Evolutionary conservation across 2,329 filamentous ascomycete genomes (phyloP), one percentile per base, ranked within the genome.

Genomic region (Nothopassalora personata): DNA sequence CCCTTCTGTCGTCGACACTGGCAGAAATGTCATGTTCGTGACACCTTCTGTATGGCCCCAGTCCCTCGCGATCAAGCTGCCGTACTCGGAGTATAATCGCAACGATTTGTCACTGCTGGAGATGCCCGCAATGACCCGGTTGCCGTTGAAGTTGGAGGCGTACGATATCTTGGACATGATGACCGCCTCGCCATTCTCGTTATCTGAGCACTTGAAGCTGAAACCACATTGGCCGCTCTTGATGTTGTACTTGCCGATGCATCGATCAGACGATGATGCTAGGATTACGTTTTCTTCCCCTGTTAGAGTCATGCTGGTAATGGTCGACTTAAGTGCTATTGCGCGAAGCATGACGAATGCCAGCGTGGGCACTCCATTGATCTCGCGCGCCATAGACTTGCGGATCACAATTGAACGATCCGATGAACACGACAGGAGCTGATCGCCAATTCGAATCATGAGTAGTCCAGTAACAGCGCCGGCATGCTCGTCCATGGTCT

Each of bases 31-130:
- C 18, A 95, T 85, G 60, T 92, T 92, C 54, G 90, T 96, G 64
- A 99, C 91, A 8, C 92, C 89, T 71, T 97, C 92, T 0, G 92
- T 96, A 67, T 99, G 94, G 1, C 94, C 94, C 84, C 91, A 97
- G 75, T 97, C 94, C 45, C 91, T 86, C 53, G 91, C 89, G 30
- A 97, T 76, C 58, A 99, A 87, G 1, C 79, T 77, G 8, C 93
- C 92, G 46, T 84, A 86, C 61, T 88, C 86, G 66, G 96, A 90
- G 68, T 99, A 99, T 15, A 99, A 78, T 36, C 94, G 83, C 57
- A 99, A 87, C 0, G 94, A 97, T 72, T 97, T 99, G 74, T 99
- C 94, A 0, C 90, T 96, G 67, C 92, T 92, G 8, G 93, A 97
- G 10, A 94, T 83, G n/a, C 91, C 92, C 18, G 94, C 81, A 54